Percentiles rank a stretch among this genome's conserved stretches.
Conservation (phyloP, 805 yeast genomes). For the Ogataea nakhonphanomensis region DNA sequence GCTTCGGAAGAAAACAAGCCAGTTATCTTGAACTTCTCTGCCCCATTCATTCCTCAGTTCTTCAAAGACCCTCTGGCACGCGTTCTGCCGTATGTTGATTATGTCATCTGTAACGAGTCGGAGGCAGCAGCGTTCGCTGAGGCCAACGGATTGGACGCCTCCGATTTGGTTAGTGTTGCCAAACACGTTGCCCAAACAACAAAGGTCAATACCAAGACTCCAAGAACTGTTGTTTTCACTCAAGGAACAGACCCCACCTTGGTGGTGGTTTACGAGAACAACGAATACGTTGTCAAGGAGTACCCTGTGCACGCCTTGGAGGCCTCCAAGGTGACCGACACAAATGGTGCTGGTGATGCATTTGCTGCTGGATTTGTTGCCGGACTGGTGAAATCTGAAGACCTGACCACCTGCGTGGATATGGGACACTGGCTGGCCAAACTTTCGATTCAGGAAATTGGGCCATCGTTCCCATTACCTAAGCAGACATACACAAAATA, state of each 20-base stretch:
- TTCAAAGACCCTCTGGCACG: conserved; percentile 87
- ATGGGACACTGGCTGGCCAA: conserved; percentile 97
- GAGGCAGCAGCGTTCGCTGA: conserved; percentile 95
- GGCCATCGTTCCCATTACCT: conserved; percentile 90
- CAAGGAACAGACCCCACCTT: conserved; percentile 94
- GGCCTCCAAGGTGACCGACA: conserved; percentile 69
- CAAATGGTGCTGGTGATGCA: conserved; percentile 99
- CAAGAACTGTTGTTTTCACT: conserved; percentile 89
- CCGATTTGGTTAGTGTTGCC: conserved; percentile 74
- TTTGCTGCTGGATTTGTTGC: conserved; percentile 96
- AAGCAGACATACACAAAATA: conserved; percentile 45
- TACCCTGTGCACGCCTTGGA: conserved; percentile 73
- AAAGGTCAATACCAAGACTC: conserved; percentile 61
- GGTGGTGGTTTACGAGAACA: conserved; percentile 56
- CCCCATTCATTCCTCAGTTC: conserved; percentile 94
- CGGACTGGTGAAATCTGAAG: conserved; percentile 72
- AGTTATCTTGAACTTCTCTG: conserved; percentile 83
- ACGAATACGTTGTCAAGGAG: conserved; percentile 44
- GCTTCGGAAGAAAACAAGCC: conserved; percentile 46
- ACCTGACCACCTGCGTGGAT: conserved; percentile 57
- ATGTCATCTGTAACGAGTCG: conserved; percentile 90
- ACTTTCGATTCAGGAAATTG: conserved; percentile 85
- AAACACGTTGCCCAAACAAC: conserved; percentile 75
- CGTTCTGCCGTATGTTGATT: conserved; percentile 83
- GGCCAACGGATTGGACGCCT: conserved; percentile 62